These are phyloP conservation scores for Colletotrichum theobromicola DNA, from an alignment of 2,329 filamentous ascomycete genomes.

Conservation along the genomic window DNA sequence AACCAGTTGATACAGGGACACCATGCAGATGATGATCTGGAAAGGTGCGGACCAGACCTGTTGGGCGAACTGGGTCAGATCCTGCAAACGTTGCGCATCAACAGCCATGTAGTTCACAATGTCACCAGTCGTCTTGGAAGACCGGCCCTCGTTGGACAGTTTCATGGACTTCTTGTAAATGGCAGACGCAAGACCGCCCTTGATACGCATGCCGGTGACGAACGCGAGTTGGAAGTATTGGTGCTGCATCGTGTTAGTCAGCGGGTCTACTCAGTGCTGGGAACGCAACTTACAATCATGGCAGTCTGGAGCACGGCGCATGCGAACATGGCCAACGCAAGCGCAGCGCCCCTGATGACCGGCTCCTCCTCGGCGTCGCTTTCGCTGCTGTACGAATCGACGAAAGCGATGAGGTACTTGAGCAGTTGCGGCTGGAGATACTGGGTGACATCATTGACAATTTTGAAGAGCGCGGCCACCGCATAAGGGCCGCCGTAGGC, in stretches of 20 bases:
- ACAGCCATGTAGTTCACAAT: conserved; percentile 99
- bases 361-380: conserved; percentile 67
- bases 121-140: conserved; percentile 90
- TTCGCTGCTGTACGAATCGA: conserved; percentile 69
- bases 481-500: conserved; percentile 88
- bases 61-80: conserved; percentile 93
- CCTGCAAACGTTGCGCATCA: conserved; percentile 92
- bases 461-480: conserved; percentile 84
- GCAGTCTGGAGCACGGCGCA: conserved; percentile 86
- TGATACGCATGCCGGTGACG: conserved; percentile 95
- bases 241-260: conserved; percentile 51
- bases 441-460: conserved; percentile 82
- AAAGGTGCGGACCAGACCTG: conserved; percentile 97
- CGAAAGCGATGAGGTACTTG: conserved; percentile 81
- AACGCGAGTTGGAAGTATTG: conserved; percentile 98
- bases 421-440: conserved; percentile 93
- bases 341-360: conserved; percentile 81
- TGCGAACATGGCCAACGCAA: conserved; percentile 90
- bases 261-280: background rate
- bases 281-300: conserved; percentile 60
- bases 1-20: conserved; percentile 93
- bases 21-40: conserved; percentile 94
- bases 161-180: conserved; percentile 93
- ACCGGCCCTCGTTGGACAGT: conserved; percentile 90
- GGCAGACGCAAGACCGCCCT: conserved; percentile 84